A percentile compares a stretch with the other conserved stretches of the same genome.
These are phyloP conservation scores for Colletotrichum higginsianum DNA, from an alignment of 2,329 filamentous ascomycete genomes.

Conservation along the genomic window DNA sequence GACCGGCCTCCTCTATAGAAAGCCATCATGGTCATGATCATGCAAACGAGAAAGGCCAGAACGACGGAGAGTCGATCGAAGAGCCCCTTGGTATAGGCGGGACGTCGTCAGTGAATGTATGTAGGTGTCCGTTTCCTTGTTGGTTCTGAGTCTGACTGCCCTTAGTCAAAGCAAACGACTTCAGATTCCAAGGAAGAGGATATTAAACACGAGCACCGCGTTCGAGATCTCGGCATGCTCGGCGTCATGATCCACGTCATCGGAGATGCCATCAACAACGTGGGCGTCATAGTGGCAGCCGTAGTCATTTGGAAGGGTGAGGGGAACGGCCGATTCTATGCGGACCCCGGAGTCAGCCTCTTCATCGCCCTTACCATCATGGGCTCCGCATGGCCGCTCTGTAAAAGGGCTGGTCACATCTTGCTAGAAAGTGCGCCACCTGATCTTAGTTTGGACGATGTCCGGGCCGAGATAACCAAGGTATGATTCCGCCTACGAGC, in stretches of 20 bases:
- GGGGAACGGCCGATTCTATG: slow-evolving; percentile 75
- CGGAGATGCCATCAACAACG: slow-evolving; percentile 82
- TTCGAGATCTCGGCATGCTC: slow-evolving; percentile 78
- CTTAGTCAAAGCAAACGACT: not conserved
- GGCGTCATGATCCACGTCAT: slow-evolving; percentile 80
- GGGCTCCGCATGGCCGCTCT: slow-evolving; percentile 73
- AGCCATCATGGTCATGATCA: not conserved
- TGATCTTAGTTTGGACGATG: slow-evolving; percentile 72
- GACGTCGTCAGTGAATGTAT: not conserved
- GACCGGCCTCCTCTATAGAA: not conserved
- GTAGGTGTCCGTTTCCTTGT: not conserved
- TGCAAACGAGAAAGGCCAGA: not conserved
- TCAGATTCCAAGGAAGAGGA: not conserved
- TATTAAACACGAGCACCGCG: slow-evolving; percentile 64
- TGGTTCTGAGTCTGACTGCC: not conserved
- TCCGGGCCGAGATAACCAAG: slow-evolving; percentile 79
- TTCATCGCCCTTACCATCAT: slow-evolving; percentile 83
- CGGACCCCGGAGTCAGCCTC: slow-evolving; percentile 78
- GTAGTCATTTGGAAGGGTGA: slow-evolving; percentile 77
- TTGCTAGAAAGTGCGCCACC: slow-evolving; percentile 76
- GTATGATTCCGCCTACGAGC: slow-evolving; percentile 52
- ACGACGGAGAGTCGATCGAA: not conserved
- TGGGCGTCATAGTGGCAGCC: slow-evolving; percentile 80
- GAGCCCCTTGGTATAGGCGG: not conserved
- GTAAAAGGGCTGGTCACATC: slow-evolving; percentile 74